A percentile compares a stretch with the other conserved stretches of the same genome.
phyloP scores from a whole-genome alignment of 192 early-diverging fungal species.

The Coemansia sp. region DNA sequence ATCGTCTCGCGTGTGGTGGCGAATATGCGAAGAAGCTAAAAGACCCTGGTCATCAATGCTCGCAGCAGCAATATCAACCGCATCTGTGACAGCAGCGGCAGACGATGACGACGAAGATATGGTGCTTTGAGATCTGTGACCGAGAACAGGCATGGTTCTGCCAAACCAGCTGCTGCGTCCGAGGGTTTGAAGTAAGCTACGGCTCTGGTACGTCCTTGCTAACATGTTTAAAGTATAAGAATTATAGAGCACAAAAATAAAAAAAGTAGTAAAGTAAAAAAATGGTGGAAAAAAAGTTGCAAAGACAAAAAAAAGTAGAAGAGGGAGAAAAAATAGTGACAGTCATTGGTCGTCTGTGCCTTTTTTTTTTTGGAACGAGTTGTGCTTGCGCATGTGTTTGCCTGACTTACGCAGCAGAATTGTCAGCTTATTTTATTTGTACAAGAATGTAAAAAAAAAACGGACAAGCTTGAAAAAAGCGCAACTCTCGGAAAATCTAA shows the following conservation, averaged over 20 bases:
- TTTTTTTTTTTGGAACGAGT: too few species aligned
- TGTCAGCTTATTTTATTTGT: too few species aligned
- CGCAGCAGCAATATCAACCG: not conserved
- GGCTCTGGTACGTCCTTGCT: not conserved
- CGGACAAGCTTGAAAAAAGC: too few species aligned
- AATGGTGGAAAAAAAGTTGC: not conserved
- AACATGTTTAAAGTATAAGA: slow-evolving; percentile 4
- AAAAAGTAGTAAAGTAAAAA: slow-evolving; percentile 4
- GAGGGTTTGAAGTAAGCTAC: not conserved
- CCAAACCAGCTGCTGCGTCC: not conserved
- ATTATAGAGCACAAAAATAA: not conserved
- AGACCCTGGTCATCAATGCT: not conserved
- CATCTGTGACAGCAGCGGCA: not conserved
- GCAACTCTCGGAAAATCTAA: too few species aligned
- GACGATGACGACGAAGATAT: slow-evolving; percentile 12
- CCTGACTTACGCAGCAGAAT: too few species aligned
- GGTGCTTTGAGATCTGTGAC: slow-evolving; percentile 19
- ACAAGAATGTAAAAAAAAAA: too few species aligned
- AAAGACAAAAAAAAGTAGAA: not conserved
- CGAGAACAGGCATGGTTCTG: not conserved
- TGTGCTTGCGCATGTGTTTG: too few species aligned
- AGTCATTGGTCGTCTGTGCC: not conserved
- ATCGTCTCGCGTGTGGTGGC: slow-evolving; percentile 29
- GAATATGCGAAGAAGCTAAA: not conserved
- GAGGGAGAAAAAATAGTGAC: not conserved